phyloP scores from a whole-genome alignment of 2,329 filamentous ascomycete species.

The Macroventuria anomochaeta region DNA sequence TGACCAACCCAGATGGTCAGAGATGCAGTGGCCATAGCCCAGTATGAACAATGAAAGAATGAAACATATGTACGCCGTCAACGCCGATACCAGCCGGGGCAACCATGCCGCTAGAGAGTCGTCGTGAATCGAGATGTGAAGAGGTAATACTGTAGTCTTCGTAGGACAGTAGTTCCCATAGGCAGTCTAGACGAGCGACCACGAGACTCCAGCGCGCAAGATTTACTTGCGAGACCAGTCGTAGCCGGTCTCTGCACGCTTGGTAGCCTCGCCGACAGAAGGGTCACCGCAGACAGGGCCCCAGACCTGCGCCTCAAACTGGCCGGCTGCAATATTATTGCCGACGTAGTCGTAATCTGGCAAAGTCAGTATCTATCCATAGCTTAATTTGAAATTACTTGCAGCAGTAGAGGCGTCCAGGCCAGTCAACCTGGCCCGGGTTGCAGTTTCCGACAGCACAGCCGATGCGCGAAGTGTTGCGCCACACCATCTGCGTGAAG shows the following conservation, averaged over 20 bases:
- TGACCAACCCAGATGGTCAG: conserved; percentile 10
- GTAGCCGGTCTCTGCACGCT: conserved; percentile 24
- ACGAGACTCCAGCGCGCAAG: neutral
- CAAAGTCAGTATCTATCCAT: conserved; percentile 11
- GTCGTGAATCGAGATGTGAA: neutral
- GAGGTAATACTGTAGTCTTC: no score
- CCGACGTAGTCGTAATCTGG: conserved; percentile 43
- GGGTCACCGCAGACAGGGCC: conserved; percentile 39
- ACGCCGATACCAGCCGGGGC: neutral
- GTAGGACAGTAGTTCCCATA: no score
- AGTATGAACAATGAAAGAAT: neutral
- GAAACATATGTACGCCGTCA: neutral
- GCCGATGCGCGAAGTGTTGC: conserved; percentile 43
- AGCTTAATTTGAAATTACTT: no score
- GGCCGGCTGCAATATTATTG: conserved; percentile 41
- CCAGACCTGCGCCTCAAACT: conserved; percentile 43
- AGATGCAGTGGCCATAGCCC: neutral
- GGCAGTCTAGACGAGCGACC: no score
- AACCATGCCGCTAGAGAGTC: neutral
- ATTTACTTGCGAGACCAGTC: conserved; percentile 21
- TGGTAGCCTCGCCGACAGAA: conserved; percentile 19
- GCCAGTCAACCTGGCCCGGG: conserved; percentile 22
- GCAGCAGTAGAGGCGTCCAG: conserved; percentile 49
- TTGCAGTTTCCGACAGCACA: conserved; percentile 44
- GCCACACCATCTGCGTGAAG: conserved; percentile 51